These are phyloP conservation scores for Ophiostoma quercus DNA, from an alignment of 2,329 filamentous ascomycete species.

Conservation along the genomic window DNA sequence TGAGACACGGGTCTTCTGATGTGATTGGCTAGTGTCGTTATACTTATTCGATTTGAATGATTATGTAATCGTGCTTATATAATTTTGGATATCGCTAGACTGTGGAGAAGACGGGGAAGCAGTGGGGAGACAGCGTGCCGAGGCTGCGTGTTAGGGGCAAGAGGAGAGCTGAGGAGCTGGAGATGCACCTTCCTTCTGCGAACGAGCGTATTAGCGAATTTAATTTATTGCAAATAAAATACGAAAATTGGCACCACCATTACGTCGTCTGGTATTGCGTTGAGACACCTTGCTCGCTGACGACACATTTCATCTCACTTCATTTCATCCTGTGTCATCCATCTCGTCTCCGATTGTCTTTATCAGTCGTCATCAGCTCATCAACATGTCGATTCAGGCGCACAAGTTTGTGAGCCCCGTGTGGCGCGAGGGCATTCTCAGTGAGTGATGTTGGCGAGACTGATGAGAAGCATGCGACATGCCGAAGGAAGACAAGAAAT, in stretches of 20 bases:
- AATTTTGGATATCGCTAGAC: not conserved
- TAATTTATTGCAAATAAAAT: not conserved
- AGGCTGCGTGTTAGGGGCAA: slow-evolving; percentile 1
- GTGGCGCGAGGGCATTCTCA: slow-evolving; percentile 84
- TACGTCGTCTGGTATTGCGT: not conserved
- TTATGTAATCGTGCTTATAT: not conserved
- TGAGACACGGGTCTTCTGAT: not conserved
- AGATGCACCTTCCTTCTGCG: not conserved
- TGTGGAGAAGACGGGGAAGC: slow-evolving; percentile 4
- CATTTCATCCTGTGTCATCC: not conserved
- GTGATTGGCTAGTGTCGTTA: not conserved
- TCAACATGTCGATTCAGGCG: slow-evolving; percentile 24
- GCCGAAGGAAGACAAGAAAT: not conserved
- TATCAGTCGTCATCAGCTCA: not conserved
- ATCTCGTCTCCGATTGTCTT: not conserved
- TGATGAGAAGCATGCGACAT: not conserved
- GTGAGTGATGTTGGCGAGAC: slow-evolving; percentile 40
- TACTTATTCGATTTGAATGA: not conserved
- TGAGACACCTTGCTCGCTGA: not conserved
- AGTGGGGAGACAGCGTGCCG: slow-evolving; percentile 4
- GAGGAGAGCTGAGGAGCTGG: not conserved
- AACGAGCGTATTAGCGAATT: not conserved
- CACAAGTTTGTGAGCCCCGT: slow-evolving; percentile 74
- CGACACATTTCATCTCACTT: not conserved
- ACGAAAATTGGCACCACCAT: not conserved